Percentiles rank a stretch among this genome's conserved stretches.
Evolutionary conservation across 352 stramenopile genomes (phyloP).

Genomic region (Phytophthora brassicae): DNA sequence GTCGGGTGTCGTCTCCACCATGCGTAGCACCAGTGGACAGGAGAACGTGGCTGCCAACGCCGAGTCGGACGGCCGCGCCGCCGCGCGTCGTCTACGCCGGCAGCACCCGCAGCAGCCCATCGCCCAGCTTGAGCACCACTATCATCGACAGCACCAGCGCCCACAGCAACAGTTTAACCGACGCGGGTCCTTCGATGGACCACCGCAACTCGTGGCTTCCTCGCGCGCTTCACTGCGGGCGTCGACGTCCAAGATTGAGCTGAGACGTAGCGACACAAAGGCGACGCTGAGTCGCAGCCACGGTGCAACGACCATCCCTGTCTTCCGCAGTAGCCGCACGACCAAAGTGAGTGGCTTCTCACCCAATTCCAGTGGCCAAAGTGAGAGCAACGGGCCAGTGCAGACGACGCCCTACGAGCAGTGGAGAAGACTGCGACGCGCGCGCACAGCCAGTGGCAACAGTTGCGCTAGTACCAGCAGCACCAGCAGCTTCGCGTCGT

Average conservation of each 20-base stretch:
- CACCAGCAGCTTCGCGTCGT: slow-evolving; percentile 52
- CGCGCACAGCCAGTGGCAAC: slow-evolving; percentile 67
- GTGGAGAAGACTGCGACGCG: slow-evolving; percentile 41
- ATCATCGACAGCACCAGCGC: slow-evolving; percentile 31
- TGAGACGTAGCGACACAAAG: slow-evolving; percentile 21
- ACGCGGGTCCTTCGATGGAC: slow-evolving; percentile 13
- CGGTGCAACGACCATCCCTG: slow-evolving; percentile 36
- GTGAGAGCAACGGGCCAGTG: slow-evolving; percentile 1
- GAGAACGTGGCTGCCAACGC: slow-evolving; percentile 16
- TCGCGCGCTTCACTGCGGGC: slow-evolving; percentile 11
- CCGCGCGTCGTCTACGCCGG: slow-evolving; percentile 26
- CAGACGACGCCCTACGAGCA: slow-evolving; percentile 37
- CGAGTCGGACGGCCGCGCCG: slow-evolving; percentile 16
- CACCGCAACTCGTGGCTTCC: slow-evolving; percentile 19
- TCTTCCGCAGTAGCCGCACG: slow-evolving; percentile 48
- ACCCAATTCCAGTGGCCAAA: slow-evolving; percentile 15
- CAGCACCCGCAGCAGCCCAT: slow-evolving; percentile 36
- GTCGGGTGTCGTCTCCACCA: too few species aligned
- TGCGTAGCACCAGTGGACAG: slow-evolving; percentile 3
- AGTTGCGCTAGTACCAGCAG: slow-evolving; percentile 64
- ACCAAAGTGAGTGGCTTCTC: slow-evolving; percentile 32
- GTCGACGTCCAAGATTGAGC: slow-evolving; percentile 29
- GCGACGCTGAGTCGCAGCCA: slow-evolving; percentile 20
- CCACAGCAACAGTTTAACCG: slow-evolving; percentile 13
- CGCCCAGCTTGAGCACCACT: slow-evolving; percentile 38